Conservation (phyloP, 257 asterid genomes). For the Coffea canephora region DNA sequence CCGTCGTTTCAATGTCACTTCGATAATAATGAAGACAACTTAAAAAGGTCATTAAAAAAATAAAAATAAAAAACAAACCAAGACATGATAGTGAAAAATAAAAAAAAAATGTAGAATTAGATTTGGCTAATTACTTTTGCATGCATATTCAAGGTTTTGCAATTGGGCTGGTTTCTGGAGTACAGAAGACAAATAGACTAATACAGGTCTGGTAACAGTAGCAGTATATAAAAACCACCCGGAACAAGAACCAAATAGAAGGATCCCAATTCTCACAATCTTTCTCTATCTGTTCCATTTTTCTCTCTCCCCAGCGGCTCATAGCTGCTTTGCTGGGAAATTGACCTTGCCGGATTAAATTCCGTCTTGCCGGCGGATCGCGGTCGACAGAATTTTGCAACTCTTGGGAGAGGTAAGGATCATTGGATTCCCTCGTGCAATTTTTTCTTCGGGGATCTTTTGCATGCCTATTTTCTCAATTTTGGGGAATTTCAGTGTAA, state of each 20-base stretch:
- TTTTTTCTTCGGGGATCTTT: neutral
- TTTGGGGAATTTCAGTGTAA: neutral
- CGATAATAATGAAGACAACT: too few relatives aligned
- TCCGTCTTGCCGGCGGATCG: slow-evolving; percentile 28
- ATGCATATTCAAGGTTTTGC: neutral
- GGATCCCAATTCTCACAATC: slow-evolving; percentile 14
- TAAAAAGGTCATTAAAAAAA: too few relatives aligned
- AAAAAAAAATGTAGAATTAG: neutral
- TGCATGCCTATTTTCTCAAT: neutral
- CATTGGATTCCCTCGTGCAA: slow-evolving; percentile 21
- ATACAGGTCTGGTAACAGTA: slow-evolving; percentile 16
- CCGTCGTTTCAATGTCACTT: too few relatives aligned
- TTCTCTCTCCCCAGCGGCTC: slow-evolving; percentile 14
- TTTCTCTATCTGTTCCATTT: slow-evolving; percentile 2
- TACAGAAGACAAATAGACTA: slow-evolving; percentile 13
- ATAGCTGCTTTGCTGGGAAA: slow-evolving; percentile 31
- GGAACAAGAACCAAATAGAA: slow-evolving; percentile 23
- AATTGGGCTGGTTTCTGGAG: slow-evolving; percentile 17
- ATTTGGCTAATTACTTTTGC: neutral
- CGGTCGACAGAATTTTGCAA: slow-evolving; percentile 18
- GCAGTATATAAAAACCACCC: slow-evolving; percentile 17
- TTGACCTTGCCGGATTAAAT: slow-evolving; percentile 17
- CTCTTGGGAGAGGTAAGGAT: slow-evolving; percentile 38
- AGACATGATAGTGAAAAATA: too few relatives aligned
- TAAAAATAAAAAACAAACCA: too few relatives aligned